Percentiles rank a stretch among this genome's conserved stretches.
Evolutionary conservation across 805 yeast genomes (phyloP).

Genomic region (Teunomyces tritomae): DNA sequence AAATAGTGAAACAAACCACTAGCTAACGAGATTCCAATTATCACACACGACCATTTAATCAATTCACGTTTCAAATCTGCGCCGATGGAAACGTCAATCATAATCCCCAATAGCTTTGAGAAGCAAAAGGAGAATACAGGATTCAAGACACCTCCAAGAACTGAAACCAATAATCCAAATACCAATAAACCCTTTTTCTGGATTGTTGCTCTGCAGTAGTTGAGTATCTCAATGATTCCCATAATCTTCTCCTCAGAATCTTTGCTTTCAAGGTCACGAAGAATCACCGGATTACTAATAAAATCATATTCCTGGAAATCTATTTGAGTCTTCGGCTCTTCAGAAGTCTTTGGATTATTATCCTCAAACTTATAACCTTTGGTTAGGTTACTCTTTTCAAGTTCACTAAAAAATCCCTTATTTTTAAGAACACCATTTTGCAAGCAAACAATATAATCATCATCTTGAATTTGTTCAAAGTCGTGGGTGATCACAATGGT

Average conservation of each 20-base stretch:
- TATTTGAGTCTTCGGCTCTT: background rate
- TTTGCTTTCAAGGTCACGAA: slow-evolving; percentile 19
- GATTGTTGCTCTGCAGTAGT: slow-evolving; percentile 20
- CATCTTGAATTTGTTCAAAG: slow-evolving; percentile 48
- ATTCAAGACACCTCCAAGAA: slow-evolving; percentile 59
- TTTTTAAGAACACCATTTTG: slow-evolving; percentile 51
- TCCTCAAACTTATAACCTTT: background rate
- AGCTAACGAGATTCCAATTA: slow-evolving; percentile 56
- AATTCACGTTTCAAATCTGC: slow-evolving; percentile 30
- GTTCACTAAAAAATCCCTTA: slow-evolving; percentile 14
- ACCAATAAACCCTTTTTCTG: slow-evolving; percentile 23
- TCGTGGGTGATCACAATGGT: slow-evolving; percentile 86
- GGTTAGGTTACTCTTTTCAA: background rate
- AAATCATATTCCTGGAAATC: slow-evolving; percentile 10
- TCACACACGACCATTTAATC: slow-evolving; percentile 65
- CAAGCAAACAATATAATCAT: slow-evolving; percentile 61
- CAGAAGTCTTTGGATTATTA: background rate
- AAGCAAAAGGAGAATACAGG: slow-evolving; percentile 81
- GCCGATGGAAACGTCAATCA: slow-evolving; percentile 47
- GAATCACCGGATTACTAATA: slow-evolving; percentile 20
- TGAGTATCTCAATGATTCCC: slow-evolving; percentile 23
- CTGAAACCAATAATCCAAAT: slow-evolving; percentile 53
- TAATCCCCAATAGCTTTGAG: slow-evolving; percentile 63
- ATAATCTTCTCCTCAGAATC: slow-evolving; percentile 14
- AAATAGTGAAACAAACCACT: slow-evolving; percentile 60